Conservation (phyloP, 306 rosid genomes). For the Vigna unguiculata region DNA sequence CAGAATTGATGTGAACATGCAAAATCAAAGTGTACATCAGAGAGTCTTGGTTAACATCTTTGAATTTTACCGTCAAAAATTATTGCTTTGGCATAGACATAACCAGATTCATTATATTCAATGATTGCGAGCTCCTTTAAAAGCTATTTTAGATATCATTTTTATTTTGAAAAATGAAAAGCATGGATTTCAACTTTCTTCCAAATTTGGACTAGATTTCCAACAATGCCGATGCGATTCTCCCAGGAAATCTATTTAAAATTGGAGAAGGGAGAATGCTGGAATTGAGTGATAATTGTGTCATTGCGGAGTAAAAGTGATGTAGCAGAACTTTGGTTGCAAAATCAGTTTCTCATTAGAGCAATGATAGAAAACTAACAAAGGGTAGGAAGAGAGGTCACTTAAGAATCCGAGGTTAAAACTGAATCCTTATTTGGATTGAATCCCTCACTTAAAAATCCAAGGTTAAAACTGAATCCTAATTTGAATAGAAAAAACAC, state of each 20-base stretch:
- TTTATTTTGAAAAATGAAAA: constrained; percentile 5
- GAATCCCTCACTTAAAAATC: not conserved
- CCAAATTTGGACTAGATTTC: constrained; percentile 3
- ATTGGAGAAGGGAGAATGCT: not conserved
- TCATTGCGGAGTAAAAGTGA: not conserved
- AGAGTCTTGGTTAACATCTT: constrained; percentile 26
- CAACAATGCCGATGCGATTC: not conserved
- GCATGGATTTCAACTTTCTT: constrained; percentile 20
- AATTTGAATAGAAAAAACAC: not conserved
- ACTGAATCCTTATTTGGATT: not conserved
- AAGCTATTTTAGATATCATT: constrained; percentile 14
- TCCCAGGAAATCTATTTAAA: not conserved
- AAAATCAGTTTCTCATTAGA: constrained; percentile 8
- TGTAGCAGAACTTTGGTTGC: constrained; percentile 4
- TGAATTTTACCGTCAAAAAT: constrained; percentile 4
- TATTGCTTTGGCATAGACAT: constrained; percentile 23
- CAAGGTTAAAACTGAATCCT: constrained; percentile 6
- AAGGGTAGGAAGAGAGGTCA: constrained; percentile 18
- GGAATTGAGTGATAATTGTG: not conserved
- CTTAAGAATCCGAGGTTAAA: constrained; percentile 1
- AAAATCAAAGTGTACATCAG: constrained; percentile 14
- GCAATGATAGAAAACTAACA: constrained; percentile 11
- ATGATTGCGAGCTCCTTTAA: not conserved
- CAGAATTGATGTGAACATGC: constrained; percentile 27
- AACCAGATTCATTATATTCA: constrained; percentile 12